Conservation (phyloP, 2,329 filamentous ascomycete species). For the Colletotrichum neosansevieriae region DNA sequence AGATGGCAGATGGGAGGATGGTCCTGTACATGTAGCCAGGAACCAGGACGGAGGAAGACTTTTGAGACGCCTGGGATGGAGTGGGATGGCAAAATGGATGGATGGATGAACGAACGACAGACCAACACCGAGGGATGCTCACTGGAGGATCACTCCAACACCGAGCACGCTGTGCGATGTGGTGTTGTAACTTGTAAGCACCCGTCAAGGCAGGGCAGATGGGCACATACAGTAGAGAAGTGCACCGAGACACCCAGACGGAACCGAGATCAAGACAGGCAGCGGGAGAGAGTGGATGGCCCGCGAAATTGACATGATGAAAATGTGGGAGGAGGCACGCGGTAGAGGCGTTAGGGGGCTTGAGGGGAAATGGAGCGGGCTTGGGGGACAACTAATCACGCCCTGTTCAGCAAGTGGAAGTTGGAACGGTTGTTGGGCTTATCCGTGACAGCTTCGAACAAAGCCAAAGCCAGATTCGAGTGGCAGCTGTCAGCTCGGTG, state of each 20-base stretch:
- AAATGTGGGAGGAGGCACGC: slow-evolving; percentile 7
- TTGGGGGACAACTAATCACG: background rate
- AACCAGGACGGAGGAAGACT: slow-evolving; percentile 34
- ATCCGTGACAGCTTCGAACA: background rate
- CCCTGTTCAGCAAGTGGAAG: background rate
- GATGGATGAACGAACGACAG: slow-evolving; percentile 19
- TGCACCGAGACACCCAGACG: no score
- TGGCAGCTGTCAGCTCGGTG: slow-evolving; percentile 15
- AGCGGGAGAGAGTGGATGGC: slow-evolving; percentile 20
- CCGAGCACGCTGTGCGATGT: background rate
- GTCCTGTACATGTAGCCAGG: slow-evolving; percentile 31
- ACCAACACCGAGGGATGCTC: slow-evolving; percentile 22
- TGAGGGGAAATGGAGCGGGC: background rate
- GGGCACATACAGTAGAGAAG: background rate
- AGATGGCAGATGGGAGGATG: slow-evolving; percentile 36
- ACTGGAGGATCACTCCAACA: background rate
- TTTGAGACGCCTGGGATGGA: slow-evolving; percentile 5
- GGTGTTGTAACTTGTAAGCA: background rate
- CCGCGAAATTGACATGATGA: slow-evolving; percentile 22
- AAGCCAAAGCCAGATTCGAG: background rate
- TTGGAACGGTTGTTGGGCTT: background rate
- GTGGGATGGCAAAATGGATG: background rate
- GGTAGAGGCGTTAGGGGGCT: slow-evolving; percentile 12
- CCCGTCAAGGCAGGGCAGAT: background rate
- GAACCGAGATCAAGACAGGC: slow-evolving; percentile 22